phyloP scores from a whole-genome alignment of 208 protist genomes.

The Phytomonas serpens region DNA sequence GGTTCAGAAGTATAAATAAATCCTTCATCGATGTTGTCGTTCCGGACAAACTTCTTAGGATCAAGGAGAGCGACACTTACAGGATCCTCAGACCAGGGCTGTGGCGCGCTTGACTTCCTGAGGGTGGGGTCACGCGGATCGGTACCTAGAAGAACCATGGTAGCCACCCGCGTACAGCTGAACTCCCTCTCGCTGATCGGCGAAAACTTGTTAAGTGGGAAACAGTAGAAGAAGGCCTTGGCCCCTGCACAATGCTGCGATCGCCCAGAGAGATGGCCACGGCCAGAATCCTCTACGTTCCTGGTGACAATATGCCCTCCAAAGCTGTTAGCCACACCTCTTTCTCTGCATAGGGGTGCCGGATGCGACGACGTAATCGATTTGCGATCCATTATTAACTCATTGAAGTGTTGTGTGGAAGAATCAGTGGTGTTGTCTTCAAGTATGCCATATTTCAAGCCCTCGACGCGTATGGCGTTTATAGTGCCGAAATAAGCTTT shows the following conservation, averaged over 20 bases:
- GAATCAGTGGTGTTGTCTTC: conserved; percentile 11
- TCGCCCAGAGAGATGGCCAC: neutral
- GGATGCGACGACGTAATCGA: neutral
- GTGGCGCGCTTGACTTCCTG: neutral
- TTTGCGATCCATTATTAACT: neutral
- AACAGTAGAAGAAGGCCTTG: neutral
- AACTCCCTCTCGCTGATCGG: neutral
- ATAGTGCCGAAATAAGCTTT: conserved; percentile 20
- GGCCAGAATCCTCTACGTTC: neutral
- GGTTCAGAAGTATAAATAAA: neutral
- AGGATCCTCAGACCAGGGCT: neutral
- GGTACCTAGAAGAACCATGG: neutral
- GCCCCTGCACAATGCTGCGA: neutral
- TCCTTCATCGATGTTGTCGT: neutral
- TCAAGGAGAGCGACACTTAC: neutral
- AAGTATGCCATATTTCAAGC: conserved; percentile 20
- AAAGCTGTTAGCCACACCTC: neutral
- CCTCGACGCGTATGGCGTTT: conserved; percentile 18
- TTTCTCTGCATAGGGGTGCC: neutral
- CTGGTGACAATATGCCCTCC: neutral
- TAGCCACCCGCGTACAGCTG: neutral
- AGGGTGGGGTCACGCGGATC: neutral
- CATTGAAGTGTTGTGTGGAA: neutral
- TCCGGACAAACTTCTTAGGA: neutral
- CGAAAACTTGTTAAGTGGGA: neutral